Evolutionary conservation across 139 green algal genomes (phyloP), one percentile per base, ranked within the genome.

Genomic region (Picocystis salinarum): DNA sequence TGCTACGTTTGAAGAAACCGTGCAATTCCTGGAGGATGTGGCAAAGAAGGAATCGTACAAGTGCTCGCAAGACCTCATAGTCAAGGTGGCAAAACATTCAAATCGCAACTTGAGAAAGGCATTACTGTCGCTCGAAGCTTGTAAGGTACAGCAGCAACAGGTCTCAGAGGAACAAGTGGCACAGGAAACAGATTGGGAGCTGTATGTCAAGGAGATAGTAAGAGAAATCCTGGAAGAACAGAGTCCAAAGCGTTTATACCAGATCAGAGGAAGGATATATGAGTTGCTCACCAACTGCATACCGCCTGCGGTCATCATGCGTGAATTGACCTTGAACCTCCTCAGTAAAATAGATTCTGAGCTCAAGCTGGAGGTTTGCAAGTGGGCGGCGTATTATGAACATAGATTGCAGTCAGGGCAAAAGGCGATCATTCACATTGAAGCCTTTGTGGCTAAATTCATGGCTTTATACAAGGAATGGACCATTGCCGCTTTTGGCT

Each of bases 211-310:
- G 44, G 70, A 85, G 46, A 78, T 91, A 40, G 74, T 64, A 0
- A 55, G 28, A 0, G 71, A 89, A 46, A 86, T 94, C n/a, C 23
- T 93, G 41, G 30, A 26, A 23, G 83, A 97, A 64, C 86, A 96
- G 68, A 74, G 48, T 3, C 81, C 86, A 24, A 91, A 89, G 54
- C 48, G 41, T 17, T 64, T 92, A 27, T 83, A 73, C 50, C 39
- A 62, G 39, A 65, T 85, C 17, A 74, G 87, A 3, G 74, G 76
- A 45, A 92, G 91, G 65, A 45, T 95, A 34, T 96, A 96, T 52
- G 85, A 96, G 70, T 71, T 96, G 48, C 62, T 96, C 23, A 67
- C 80, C 45, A 96, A 96, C 67, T 93, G 81, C 67, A 81, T 97
- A 27, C 87, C 87, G 0, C 63, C 83, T 0, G 76, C 91, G 54